Evolutionary conservation across 805 yeast species (phyloP).

Genomic region (Brettanomyces anomalus): DNA sequence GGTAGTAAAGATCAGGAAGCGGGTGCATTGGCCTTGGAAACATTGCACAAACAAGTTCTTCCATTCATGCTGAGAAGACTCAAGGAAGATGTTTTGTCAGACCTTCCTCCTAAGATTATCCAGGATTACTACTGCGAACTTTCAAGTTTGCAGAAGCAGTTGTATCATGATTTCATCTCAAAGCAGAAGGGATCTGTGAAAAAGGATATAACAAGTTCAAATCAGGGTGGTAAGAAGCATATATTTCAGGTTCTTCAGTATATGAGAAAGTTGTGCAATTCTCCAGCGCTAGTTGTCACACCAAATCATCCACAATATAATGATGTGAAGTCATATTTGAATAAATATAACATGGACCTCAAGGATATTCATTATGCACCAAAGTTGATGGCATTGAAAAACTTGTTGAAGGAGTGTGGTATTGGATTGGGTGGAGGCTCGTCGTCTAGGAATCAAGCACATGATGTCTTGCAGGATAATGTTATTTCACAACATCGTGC

Average conservation of each 20-base stretch:
- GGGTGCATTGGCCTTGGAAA: conserved; percentile 93
- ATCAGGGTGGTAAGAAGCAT: conserved; percentile 61
- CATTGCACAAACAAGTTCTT: conserved; percentile 89
- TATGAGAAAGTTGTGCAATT: conserved; percentile 94
- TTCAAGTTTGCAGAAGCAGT: conserved; percentile 78
- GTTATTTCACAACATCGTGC: conserved; percentile 93
- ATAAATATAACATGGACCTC: conserved; percentile 47
- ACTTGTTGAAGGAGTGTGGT: conserved; percentile 83
- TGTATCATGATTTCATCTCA: conserved; percentile 82
- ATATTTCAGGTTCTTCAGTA: conserved; percentile 96
- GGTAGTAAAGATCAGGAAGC: conserved; percentile 93
- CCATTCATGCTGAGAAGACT: conserved; percentile 95
- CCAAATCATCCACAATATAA: conserved; percentile 74
- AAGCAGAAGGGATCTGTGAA: conserved; percentile 71
- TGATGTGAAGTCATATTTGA: conserved; percentile 56
- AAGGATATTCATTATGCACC: conserved; percentile 84
- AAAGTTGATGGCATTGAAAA: conserved; percentile 73
- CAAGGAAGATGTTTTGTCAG: conserved; percentile 92
- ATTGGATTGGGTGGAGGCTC: conserved; percentile 42
- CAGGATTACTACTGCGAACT: conserved; percentile 97
- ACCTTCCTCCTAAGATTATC: conserved; percentile 94
- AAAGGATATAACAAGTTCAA: conserved; percentile 43
- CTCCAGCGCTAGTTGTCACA: conserved; percentile 83
- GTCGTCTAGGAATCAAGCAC: background rate
- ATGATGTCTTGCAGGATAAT: conserved; percentile 23